Base-by-base conservation (phyloP, 176 grass and related monocot genomes). In the Triticum monococcum region DNA sequence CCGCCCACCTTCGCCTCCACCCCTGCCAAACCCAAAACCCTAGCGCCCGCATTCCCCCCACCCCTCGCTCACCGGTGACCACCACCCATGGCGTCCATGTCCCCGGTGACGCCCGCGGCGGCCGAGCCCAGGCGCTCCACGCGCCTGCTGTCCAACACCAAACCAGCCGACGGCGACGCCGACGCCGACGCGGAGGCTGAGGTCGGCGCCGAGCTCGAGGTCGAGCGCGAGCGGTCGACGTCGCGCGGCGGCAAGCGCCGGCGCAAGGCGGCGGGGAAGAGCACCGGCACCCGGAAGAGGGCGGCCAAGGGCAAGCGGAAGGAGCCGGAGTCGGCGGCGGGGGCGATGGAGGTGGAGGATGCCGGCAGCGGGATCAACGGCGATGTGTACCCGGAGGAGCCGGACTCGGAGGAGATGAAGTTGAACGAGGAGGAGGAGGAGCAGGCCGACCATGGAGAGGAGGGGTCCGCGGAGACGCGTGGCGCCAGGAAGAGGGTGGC, bases 71-170 rank as follows among this genome's bases (percentile, higher is more conserved):
- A 5, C 25, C 64, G 14, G 12, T 17, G 54, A 16, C 6, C 75
- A 24, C 12, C n/a, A 5, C 5, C 5, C 18, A 4, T 12, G 30
- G 33, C 32, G 20, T 33, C 54, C 43, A 81, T 81, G 79, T 18
- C 64, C 10, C 64, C 64, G 26, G 79, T 68, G 64, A 31, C 24
- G 64, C 17, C 64, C 64, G 5, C 43, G 28, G 65, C 28, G 30
- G 24, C 36, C 12, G 60, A 80, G 60, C 45, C 80, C 18, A 70
- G 43, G 80, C 65, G 80, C 45, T 82, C 80, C 9, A 9, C 43
- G 12, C 80, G 80, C 1, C 30, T 8, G 10, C 17, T 38, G 3
- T 28, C 23, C 37, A 59, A 24, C 12, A 18, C 13, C 37, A 59
- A 7, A 2, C 5, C 28, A 48, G 78, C 78, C 77, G 17, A 14